These are phyloP conservation scores for Tephrocybe sp. DNA, from an alignment of 768 basidiomycete species.

Conservation along the genomic window DNA sequence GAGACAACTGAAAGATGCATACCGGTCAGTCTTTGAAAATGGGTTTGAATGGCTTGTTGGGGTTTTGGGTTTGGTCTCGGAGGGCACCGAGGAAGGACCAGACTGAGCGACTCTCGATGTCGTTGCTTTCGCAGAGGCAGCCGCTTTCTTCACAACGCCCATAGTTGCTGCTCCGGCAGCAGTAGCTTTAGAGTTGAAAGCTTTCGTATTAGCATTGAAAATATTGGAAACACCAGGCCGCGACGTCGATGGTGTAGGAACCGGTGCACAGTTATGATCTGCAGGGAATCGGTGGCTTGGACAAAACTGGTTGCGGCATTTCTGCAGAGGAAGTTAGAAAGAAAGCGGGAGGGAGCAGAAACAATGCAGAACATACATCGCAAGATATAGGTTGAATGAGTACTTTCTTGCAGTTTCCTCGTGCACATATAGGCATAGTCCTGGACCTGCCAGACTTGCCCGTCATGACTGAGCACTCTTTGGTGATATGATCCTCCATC, in stretches of 20 bases:
- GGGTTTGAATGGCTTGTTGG: conserved; percentile 22
- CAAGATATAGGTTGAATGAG: conserved; percentile 75
- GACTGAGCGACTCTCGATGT: conserved; percentile 15
- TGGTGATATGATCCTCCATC: conserved; percentile 74
- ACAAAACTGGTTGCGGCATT: conserved; percentile 72
- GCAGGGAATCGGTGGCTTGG: conserved; percentile 75
- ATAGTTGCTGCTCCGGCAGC: conserved; percentile 24
- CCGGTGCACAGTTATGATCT: conserved; percentile 56
- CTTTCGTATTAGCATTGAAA: conserved; percentile 34
- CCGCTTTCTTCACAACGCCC: conserved; percentile 31
- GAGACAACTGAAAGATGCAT: conserved; percentile 32
- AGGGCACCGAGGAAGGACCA: conserved; percentile 16
- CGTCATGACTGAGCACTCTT: conserved; percentile 66
- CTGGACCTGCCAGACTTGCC: conserved; percentile 47
- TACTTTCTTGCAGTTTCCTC: conserved; percentile 65
- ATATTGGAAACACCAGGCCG: conserved; percentile 13
- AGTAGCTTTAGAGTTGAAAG: conserved; percentile 35
- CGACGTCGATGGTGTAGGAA: conserved; percentile 18
- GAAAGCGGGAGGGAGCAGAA: conserved; percentile 1
- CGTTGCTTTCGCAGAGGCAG: conserved; percentile 23
- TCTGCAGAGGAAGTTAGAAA: conserved; percentile 34
- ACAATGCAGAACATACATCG: conserved; percentile 45
- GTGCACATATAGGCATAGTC: conserved; percentile 57
- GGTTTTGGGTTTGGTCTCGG: conserved; percentile 14
- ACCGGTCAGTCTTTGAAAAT: conserved; percentile 65